Conservation (phyloP, 1,139 yeast species). For the Saccharomyces uvarum region DNA sequence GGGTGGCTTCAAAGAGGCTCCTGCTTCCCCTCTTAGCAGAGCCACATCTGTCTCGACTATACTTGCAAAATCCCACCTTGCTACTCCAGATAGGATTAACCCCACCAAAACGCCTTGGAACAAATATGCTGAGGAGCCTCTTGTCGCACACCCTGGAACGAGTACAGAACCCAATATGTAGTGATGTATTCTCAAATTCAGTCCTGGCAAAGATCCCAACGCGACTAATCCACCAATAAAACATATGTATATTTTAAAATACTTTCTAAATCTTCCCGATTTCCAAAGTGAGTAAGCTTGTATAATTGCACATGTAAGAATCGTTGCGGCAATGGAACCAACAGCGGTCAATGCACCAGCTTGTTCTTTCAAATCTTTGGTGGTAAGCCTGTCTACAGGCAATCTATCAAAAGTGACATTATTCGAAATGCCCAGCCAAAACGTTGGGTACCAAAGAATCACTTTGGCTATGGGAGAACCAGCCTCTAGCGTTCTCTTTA, state of each 20-base stretch:
- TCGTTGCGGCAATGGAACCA: constrained; percentile 39
- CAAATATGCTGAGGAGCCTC: constrained; percentile 58
- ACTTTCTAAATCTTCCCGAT: constrained; percentile 62
- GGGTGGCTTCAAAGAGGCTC: constrained; percentile 55
- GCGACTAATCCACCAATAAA: constrained; percentile 42
- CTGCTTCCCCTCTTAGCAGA: constrained; percentile 68
- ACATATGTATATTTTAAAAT: constrained; percentile 43
- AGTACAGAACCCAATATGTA: constrained; percentile 73
- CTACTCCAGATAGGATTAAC: constrained; percentile 71
- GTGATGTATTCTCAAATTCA: constrained; percentile 79
- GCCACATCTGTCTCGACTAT: constrained; percentile 70
- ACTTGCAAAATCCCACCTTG: constrained; percentile 91
- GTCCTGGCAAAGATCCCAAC: constrained; percentile 53
- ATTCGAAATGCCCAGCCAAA: constrained; percentile 81
- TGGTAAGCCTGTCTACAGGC: constrained; percentile 77
- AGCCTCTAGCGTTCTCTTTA: constrained; percentile 34
- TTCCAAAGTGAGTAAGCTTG: constrained; percentile 80
- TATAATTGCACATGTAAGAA: constrained; percentile 49
- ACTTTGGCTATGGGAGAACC: constrained; percentile 48
- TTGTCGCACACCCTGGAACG: constrained; percentile 81
- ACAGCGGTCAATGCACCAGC: constrained; percentile 74
- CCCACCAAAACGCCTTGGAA: constrained; percentile 85
- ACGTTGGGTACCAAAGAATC: constrained; percentile 67
- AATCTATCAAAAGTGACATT: constrained; percentile 81
- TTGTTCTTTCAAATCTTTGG: constrained; percentile 60